Conservation (phyloP, 495 filamentous ascomycete species). For the Ramalina intermedia region DNA sequence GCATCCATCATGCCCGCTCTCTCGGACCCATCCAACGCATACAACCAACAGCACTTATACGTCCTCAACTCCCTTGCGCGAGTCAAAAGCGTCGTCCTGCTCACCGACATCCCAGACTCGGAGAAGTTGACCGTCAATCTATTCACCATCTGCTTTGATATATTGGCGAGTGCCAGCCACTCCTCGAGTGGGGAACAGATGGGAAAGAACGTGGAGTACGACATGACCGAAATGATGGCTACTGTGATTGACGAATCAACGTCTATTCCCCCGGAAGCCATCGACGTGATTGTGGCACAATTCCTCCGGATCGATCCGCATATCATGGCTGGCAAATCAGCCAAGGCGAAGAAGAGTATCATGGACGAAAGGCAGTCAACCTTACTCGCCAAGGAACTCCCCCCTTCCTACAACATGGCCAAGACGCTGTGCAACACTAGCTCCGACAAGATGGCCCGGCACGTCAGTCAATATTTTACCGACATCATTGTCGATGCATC, state of each 20-base stretch:
- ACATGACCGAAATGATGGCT: conserved; percentile 75
- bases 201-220: conserved; percentile 78
- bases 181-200: conserved; percentile 61
- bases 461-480: conserved; percentile 92
- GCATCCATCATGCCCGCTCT: conserved; percentile 70
- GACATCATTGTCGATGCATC: conserved; percentile 88
- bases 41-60: conserved; percentile 84
- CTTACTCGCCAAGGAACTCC: conserved; percentile 67
- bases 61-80: conserved; percentile 78
- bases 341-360: conserved; percentile 42
- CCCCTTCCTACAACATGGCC: conserved; percentile 89
- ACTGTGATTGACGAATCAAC: conserved; percentile 76
- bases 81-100: conserved; percentile 84
- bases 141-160: conserved; percentile 83
- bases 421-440: conserved; percentile 84
- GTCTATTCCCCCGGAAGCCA: conserved; percentile 62
- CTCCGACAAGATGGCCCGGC: conserved; percentile 83
- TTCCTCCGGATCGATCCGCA: conserved; percentile 74
- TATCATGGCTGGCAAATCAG: conserved; percentile 27
- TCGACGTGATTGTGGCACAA: conserved; percentile 92
- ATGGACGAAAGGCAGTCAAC: conserved; percentile 63
- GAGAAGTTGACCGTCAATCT: conserved; percentile 64
- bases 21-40: conserved; percentile 74
- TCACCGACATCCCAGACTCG: conserved; percentile 75
- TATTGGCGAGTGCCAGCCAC: conserved; percentile 65